These are phyloP conservation scores for Botrytis elliptica DNA, from an alignment of 2,329 filamentous ascomycete species.

Conservation along the genomic window DNA sequence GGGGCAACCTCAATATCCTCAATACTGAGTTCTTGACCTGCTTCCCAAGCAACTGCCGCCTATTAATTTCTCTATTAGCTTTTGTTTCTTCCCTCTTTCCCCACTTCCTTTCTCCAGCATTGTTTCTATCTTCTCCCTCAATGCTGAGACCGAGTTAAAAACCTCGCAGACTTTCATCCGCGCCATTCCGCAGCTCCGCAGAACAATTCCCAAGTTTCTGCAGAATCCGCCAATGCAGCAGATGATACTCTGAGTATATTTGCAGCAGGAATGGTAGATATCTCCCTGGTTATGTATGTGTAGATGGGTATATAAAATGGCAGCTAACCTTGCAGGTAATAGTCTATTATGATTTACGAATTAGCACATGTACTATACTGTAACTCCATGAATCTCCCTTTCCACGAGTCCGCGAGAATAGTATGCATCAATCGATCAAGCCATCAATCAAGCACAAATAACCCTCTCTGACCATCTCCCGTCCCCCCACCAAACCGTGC, in stretches of 20 bases:
- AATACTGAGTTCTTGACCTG: slow-evolving; percentile 81
- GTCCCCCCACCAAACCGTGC: background rate
- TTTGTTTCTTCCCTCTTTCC: background rate
- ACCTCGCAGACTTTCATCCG: background rate
- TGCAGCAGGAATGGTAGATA: background rate
- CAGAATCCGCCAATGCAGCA: background rate
- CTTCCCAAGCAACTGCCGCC: slow-evolving; percentile 97
- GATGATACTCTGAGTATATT: background rate
- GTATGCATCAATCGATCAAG: background rate
- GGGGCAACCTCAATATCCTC: slow-evolving; percentile 92
- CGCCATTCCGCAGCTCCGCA: background rate
- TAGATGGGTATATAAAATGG: background rate
- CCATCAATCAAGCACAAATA: background rate
- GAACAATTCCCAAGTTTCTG: background rate
- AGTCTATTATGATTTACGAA: slow-evolving; percentile 27
- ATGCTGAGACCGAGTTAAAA: background rate
- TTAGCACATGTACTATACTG: background rate
- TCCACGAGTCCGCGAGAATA: background rate
- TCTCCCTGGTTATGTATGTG: background rate
- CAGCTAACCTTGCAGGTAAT: slow-evolving; percentile 40
- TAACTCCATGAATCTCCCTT: background rate
- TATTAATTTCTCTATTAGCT: slow-evolving; percentile 37
- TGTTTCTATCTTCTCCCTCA: background rate
- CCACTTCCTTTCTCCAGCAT: too few relatives aligned
- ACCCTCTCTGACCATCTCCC: background rate